These are phyloP conservation scores for Globisporangium barbulae DNA, from an alignment of 352 stramenopile genomes.

Conservation along the genomic window DNA sequence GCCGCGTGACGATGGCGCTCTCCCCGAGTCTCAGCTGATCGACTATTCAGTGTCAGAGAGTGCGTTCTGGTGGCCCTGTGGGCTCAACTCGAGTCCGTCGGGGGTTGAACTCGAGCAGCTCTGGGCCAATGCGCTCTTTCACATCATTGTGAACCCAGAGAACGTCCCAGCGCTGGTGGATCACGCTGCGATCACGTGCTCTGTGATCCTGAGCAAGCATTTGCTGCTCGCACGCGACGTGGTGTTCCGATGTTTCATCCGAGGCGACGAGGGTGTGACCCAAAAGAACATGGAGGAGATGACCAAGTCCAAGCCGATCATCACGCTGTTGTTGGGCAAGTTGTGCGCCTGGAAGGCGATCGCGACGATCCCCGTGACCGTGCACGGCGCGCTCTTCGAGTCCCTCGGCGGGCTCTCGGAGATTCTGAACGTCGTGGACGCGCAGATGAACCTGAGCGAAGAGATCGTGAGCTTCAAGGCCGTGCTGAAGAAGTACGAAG, in stretches of 20 bases:
- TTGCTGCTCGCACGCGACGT: constrained; percentile 69
- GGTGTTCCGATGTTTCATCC: constrained; percentile 45
- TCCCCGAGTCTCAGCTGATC: constrained; percentile 68
- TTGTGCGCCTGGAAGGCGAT: constrained; percentile 58
- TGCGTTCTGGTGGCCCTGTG: constrained; percentile 81
- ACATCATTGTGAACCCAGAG: constrained; percentile 59
- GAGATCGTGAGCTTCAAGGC: constrained; percentile 31
- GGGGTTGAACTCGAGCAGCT: constrained; percentile 32
- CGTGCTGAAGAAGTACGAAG: constrained; percentile 50
- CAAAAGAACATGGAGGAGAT: constrained; percentile 26
- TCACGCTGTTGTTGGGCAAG: constrained; percentile 56
- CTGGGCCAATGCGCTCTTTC: constrained; percentile 76
- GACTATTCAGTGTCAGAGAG: constrained; percentile 75
- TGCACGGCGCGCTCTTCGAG: constrained; percentile 82
- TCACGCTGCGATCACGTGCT: constrained; percentile 67
- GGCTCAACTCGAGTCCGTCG: constrained; percentile 15
- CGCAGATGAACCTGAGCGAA: constrained; percentile 23
- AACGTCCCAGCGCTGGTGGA: constrained; percentile 67
- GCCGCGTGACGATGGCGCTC: constrained; percentile 55
- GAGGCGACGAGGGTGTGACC: constrained; percentile 19
- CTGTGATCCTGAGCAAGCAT: constrained; percentile 76
- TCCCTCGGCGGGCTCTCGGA: constrained; percentile 74
- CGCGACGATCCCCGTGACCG: constrained; percentile 70
- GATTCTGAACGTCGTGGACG: constrained; percentile 48
- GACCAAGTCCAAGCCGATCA: constrained; percentile 50